Percentiles rank a stretch among this genome's conserved stretches.
These are phyloP conservation scores for Globisporangium splendens DNA, from an alignment of 352 stramenopile species.

Conservation along the genomic window DNA sequence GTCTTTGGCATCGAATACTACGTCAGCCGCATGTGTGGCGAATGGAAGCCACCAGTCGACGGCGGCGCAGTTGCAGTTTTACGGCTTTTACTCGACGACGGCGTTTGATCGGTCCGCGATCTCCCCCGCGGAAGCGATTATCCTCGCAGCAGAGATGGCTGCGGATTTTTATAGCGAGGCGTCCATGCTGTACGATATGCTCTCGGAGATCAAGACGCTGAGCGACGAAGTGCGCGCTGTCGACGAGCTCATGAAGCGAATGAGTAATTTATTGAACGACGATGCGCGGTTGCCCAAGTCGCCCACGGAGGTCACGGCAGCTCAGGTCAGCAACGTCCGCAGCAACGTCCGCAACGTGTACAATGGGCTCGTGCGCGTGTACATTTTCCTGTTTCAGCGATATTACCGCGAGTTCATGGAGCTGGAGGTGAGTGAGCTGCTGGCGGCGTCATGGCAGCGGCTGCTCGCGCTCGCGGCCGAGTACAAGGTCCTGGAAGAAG, in stretches of 20 bases:
- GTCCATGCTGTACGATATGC: conserved; percentile 65
- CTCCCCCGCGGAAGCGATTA: conserved; percentile 38
- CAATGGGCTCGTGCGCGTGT: conserved; percentile 60
- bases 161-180: conserved; percentile 62
- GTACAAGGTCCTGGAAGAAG: conserved; percentile 57
- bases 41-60: neutral
- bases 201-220: conserved; percentile 51
- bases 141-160: conserved; percentile 51
- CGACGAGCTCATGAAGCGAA: conserved; percentile 55
- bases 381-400: conserved; percentile 60
- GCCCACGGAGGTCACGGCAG: conserved; percentile 10
- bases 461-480: conserved; percentile 59
- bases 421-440: conserved; percentile 54
- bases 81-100: conserved; percentile 28
- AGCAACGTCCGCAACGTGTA: conserved; percentile 48
- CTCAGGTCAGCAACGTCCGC: conserved; percentile 33
- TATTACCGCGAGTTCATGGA: conserved; percentile 50
- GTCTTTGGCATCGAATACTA: conserved; percentile 17
- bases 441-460: conserved; percentile 54
- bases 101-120: conserved; percentile 37
- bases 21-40: conserved; percentile 5
- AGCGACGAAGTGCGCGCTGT: conserved; percentile 43
- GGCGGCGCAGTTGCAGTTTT: conserved; percentile 18
- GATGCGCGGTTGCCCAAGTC: conserved; percentile 8
- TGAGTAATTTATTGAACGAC: conserved; percentile 25